Evolutionary conservation across 495 filamentous ascomycete species (phyloP).

Genomic region (Penicillium parvum): DNA sequence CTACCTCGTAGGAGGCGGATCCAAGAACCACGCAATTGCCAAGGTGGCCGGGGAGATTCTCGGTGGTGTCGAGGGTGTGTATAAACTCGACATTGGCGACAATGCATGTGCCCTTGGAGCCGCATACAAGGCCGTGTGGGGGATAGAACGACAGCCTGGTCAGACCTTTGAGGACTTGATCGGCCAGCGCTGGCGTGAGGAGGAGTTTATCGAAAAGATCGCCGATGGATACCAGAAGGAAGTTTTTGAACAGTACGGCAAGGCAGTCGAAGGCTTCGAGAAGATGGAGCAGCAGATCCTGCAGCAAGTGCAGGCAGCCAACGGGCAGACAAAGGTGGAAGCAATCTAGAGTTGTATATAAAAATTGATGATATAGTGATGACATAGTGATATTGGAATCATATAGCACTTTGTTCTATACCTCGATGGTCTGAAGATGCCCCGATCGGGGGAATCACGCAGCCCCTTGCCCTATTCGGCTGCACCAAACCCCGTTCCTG

Average conservation of each 20-base stretch:
- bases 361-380: too few relatives aligned
- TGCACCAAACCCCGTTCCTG: conserved; percentile 1
- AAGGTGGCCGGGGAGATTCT: conserved; percentile 78
- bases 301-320: conserved; percentile 20
- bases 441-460: too few relatives aligned
- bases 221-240: conserved; percentile 74
- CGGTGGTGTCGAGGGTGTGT: conserved; percentile 84
- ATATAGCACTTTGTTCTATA: too few relatives aligned
- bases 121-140: conserved; percentile 97
- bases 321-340: not conserved
- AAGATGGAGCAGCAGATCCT: conserved; percentile 70
- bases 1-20: conserved; percentile 91
- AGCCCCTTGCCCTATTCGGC: conserved; percentile 13
- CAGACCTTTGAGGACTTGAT: conserved; percentile 88
- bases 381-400: too few relatives aligned
- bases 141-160: conserved; percentile 58
- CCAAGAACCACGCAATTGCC: conserved; percentile 81
- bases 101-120: conserved; percentile 93
- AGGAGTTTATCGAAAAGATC: conserved; percentile 74
- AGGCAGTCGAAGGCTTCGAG: conserved; percentile 71
- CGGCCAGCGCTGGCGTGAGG: conserved; percentile 77
- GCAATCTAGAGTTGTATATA: too few relatives aligned
- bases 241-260: conserved; percentile 70
- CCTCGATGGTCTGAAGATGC: too few relatives aligned
- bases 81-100: conserved; percentile 86